Base-by-base conservation (phyloP, 2,329 filamentous ascomycete genomes). In the Nothomitra cinnamomea region DNA sequence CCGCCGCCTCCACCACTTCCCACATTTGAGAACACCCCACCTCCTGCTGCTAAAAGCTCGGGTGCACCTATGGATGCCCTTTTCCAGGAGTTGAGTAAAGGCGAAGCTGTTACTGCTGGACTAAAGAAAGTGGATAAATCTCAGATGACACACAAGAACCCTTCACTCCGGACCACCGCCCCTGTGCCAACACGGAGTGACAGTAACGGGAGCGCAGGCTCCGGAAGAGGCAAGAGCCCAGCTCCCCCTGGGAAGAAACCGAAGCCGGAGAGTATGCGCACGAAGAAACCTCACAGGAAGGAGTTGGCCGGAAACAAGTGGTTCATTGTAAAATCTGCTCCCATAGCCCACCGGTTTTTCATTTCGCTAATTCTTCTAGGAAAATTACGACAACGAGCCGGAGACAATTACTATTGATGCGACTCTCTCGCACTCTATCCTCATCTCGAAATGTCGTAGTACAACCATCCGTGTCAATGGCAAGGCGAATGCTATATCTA, bases 91-190 rank as follows among this genome's bases (percentile, higher is more conserved):
- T 72, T 98, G 53, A 96, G 96, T 70, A 83, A 84, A 65, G 92
- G 92, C 55, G 80, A 86, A 56, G 75, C 79, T n/a, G 86, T 98
- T 56, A 98, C 92, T 2, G 81, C 86, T 59, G 82, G 85, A 32
- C 75, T 98, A 36, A 84, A 85, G 60, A 98, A 95, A 73, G 92
- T 98, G 51, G 90, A 95, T 70, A 84, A 83, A 64, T 92, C 85
- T 53, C 77, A 96, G 67, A 95, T 95, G 90, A 98, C 92, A 56
- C 92, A 98, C 71, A 96, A 96, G 74, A 98, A 98, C 69, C 92
- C 92, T 13, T 79, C 82, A 8, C 74, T 98, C 55, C 82, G 92
- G 57, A 78, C 85, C 22, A 73, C 74, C 56, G 84, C 85, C 12
- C 76, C 79, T 1, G 86, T 90, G 2, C 75, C 85, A 1, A 73